These are phyloP conservation scores for Mucor plumbeus DNA, from an alignment of 371 early-diverging fungal species.

Conservation along the genomic window DNA sequence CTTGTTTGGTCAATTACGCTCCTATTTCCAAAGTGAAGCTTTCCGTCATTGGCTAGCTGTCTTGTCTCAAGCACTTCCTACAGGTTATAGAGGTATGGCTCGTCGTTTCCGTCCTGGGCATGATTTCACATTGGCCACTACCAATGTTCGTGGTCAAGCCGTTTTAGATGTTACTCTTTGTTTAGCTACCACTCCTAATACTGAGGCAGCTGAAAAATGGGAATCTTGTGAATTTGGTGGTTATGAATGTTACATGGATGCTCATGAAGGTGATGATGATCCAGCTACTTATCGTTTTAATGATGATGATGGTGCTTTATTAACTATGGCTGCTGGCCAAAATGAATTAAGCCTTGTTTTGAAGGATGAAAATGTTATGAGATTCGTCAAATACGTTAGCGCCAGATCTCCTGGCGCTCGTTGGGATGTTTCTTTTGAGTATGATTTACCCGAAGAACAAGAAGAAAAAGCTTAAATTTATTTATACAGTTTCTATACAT, in stretches of 20 bases:
- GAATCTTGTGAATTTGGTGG: constrained; percentile 72
- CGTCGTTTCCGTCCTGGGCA: constrained; percentile 75
- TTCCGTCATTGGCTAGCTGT: constrained; percentile 53
- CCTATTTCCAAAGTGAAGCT: constrained; percentile 30
- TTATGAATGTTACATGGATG: constrained; percentile 78
- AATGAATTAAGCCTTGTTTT: constrained; percentile 71
- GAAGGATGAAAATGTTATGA: constrained; percentile 73
- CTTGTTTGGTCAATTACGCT: constrained; percentile 21
- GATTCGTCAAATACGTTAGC: constrained; percentile 80
- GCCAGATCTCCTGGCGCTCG: constrained; percentile 70
- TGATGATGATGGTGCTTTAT: constrained; percentile 69
- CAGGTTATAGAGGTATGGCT: constrained; percentile 39
- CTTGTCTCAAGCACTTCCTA: constrained; percentile 36
- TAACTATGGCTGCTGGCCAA: constrained; percentile 67
- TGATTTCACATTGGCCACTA: constrained; percentile 68
- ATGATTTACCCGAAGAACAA: constrained; percentile 34
- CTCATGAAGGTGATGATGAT: constrained; percentile 70
- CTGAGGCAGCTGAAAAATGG: constrained; percentile 43
- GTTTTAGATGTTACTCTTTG: constrained; percentile 64
- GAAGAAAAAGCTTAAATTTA: neutral
- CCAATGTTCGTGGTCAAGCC: constrained; percentile 20
- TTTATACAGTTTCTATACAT: no score
- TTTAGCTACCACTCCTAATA: constrained; percentile 38
- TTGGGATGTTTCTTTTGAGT: constrained; percentile 82
- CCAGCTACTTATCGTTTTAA: constrained; percentile 69